Base-by-base conservation (phyloP, 2,329 filamentous ascomycete genomes). In the Allantophomopsis cytisporea region DNA sequence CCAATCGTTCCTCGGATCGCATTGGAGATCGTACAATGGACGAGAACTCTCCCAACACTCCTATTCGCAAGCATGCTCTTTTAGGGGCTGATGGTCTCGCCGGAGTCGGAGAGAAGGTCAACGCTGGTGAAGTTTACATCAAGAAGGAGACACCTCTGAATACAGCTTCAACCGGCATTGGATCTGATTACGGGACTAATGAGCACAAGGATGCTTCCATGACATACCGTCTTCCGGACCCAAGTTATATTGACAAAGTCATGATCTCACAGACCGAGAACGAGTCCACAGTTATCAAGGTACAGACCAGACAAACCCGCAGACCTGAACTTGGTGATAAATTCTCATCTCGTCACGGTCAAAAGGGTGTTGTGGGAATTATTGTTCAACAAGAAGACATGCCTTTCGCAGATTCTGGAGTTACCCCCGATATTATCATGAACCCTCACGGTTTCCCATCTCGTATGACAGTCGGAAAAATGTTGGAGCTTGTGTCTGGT, bases 401-500 rank as follows among this genome's bases (percentile, higher is more conserved):
- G 77, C 91, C 91, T 0, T 98, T 98, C 64, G 83, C 83, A 30
- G 91, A 98, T 60, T 68, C 72, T 39, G 93, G 91, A 2, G 76
- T 98, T 48, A 81, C 79, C n/a, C 91, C 91, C 0, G 91, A 98
- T 60, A 95, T 98, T 49, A 98, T 98, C 74, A 98, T 98, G 91
- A 98, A 98, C 66, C 91, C 93, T 0, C 91, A 98, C 64, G 91
- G 91, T 78, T 98, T 98, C 71, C 91, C 91, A 2, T 96, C 89
- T 23, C 91, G 91, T 60, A 98, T 98, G 91, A 98, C 91, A 39
- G 91, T 98, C 45, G 91, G 91, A 23, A 98, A 98, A 62, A 83
- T 98, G 68, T 75, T 98, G 38, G 91, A 98, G 58, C 83, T 94
- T 35, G 70, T 98, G 13, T 86, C 88, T 0, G 91, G 91, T 47